A percentile compares a stretch with the other conserved stretches of the same genome.
These are phyloP conservation scores for Populus euphratica DNA, from an alignment of 345 rosid genomes.

Conservation along the genomic window DNA sequence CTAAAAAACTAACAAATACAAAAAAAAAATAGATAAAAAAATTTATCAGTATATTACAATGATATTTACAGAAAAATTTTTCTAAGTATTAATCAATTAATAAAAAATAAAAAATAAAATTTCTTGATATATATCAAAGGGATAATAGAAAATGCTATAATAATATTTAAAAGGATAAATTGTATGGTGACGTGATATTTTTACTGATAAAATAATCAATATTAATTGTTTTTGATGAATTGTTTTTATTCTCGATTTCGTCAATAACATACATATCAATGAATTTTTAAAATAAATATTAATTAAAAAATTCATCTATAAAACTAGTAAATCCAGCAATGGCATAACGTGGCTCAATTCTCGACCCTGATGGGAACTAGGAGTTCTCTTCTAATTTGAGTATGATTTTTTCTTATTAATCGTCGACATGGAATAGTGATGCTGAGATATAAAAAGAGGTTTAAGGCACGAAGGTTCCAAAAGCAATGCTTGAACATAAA, in stretches of 20 bases:
- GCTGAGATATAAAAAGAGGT: neutral
- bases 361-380: neutral
- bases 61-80: accelerated
- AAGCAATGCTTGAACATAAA: neutral
- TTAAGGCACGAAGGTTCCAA: slow-evolving; percentile 9
- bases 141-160: too few relatives aligned
- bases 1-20: too few relatives aligned
- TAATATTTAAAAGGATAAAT: too few relatives aligned
- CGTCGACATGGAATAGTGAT: neutral
- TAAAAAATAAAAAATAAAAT: accelerated
- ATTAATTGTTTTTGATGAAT: accelerated
- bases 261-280: too few relatives aligned
- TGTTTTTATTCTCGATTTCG: too few relatives aligned
- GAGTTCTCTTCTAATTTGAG: too few relatives aligned
- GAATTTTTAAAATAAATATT: too few relatives aligned
- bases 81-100: accelerated
- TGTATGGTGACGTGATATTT: accelerated
- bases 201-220: too few relatives aligned
- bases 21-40: too few relatives aligned
- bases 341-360: neutral
- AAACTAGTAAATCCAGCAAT: too few relatives aligned
- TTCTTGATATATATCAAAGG: too few relatives aligned
- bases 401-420: neutral
- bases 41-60: too few relatives aligned
- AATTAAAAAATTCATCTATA: accelerated